Evolutionary conservation across 2,329 filamentous ascomycete species (phyloP).

Genomic region (Penicillium sp.): DNA sequence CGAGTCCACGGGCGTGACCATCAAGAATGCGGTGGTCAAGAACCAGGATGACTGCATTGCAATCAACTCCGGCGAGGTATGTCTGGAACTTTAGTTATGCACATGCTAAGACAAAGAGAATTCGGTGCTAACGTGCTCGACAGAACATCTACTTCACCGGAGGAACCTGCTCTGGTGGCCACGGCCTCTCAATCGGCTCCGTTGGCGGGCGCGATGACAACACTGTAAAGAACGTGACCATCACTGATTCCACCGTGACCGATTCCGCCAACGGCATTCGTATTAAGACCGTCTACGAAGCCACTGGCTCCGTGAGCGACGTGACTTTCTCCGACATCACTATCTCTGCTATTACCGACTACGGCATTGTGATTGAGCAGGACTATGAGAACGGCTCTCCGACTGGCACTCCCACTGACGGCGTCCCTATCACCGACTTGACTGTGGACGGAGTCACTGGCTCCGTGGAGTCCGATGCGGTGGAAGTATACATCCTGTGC

Average conservation of each 20-base stretch:
- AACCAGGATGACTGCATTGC: slow-evolving; percentile 65
- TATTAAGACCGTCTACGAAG: slow-evolving; percentile 55
- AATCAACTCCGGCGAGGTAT: slow-evolving; percentile 56
- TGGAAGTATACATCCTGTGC: slow-evolving; percentile 58
- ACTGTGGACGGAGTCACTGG: slow-evolving; percentile 35
- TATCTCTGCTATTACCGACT: slow-evolving; percentile 53
- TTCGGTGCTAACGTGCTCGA: not conserved
- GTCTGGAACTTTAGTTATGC: not conserved
- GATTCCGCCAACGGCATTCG: slow-evolving; percentile 16
- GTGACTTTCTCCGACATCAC: slow-evolving; percentile 58
- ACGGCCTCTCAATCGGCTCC: slow-evolving; percentile 61
- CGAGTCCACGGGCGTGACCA: slow-evolving; percentile 52
- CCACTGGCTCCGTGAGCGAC: slow-evolving; percentile 54
- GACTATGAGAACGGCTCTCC: slow-evolving; percentile 56
- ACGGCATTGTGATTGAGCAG: slow-evolving; percentile 58
- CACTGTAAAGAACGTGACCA: slow-evolving; percentile 53
- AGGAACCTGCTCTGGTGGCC: slow-evolving; percentile 35
- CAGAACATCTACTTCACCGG: slow-evolving; percentile 35
- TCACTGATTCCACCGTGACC: slow-evolving; percentile 9
- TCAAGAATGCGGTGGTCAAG: slow-evolving; percentile 54
- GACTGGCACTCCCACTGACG: slow-evolving; percentile 40
- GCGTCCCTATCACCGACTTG: slow-evolving; percentile 45
- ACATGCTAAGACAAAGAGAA: not conserved
- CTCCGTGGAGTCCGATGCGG: slow-evolving; percentile 36
- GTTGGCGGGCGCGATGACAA: slow-evolving; percentile 61